These are phyloP conservation scores for Leishmania martiniquensis DNA, from an alignment of 208 protist species.

Conservation along the genomic window DNA sequence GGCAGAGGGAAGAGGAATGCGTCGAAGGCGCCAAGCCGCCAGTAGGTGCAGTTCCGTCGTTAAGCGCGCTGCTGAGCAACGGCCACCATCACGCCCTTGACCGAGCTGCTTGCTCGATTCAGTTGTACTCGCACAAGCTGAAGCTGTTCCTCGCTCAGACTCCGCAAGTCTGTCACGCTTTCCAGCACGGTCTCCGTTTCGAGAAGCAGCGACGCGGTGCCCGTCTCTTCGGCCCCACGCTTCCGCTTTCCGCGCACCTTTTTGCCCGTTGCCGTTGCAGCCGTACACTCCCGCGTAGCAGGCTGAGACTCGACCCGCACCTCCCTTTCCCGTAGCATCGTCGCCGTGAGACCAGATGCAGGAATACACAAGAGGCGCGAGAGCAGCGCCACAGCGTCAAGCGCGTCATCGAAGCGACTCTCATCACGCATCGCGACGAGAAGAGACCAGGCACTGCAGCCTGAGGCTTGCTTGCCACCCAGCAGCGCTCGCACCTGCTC, in stretches of 20 bases:
- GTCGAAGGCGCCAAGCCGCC: not conserved
- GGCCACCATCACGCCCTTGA: conserved; percentile 26
- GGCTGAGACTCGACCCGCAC: not conserved
- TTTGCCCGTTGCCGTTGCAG: not conserved
- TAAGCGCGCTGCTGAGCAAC: not conserved
- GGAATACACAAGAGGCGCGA: conserved; percentile 40
- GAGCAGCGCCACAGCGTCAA: conserved; percentile 46
- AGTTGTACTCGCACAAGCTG: conserved; percentile 37
- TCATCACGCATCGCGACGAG: conserved; percentile 51
- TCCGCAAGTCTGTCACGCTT: conserved; percentile 15
- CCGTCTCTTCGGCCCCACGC: conserved; percentile 8
- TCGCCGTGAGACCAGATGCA: conserved; percentile 40
- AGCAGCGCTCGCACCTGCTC: conserved; percentile 73
- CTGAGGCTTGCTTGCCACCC: conserved; percentile 34
- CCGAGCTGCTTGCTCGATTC: conserved; percentile 33
- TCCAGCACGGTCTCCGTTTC: conserved; percentile 14
- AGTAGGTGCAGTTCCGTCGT: no score
- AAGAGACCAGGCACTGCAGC: conserved; percentile 43
- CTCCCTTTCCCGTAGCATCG: conserved; percentile 31
- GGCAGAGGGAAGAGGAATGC: not conserved
- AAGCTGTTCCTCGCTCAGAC: conserved; percentile 33
- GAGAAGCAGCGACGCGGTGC: not conserved
- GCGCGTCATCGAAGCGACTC: conserved; percentile 65
- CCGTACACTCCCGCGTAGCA: not conserved
- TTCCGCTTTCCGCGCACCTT: conserved; percentile 9